Conservation (phyloP, 352 stramenopile species). For the Phytopythium mirpurense region DNA sequence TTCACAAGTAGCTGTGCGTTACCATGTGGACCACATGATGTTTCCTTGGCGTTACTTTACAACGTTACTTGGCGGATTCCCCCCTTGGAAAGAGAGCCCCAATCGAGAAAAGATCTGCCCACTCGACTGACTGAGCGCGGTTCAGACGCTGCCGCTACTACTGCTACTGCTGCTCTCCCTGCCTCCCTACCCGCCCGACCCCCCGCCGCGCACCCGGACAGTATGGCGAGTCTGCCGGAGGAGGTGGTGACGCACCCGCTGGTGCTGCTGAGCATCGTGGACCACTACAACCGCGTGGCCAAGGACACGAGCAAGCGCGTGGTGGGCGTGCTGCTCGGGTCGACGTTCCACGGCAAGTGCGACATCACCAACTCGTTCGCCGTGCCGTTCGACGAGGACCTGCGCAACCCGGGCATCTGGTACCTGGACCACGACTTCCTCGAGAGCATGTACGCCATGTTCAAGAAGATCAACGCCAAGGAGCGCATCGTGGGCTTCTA, state of each 20-base stretch:
- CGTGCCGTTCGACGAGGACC: slow-evolving; percentile 99
- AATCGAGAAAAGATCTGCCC: too few relatives aligned
- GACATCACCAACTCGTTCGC: slow-evolving; percentile 93
- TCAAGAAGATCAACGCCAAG: slow-evolving; percentile 95
- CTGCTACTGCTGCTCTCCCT: too few relatives aligned
- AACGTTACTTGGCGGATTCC: too few relatives aligned
- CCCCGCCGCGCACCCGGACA: background rate
- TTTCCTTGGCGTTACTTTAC: too few relatives aligned
- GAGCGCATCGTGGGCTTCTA: slow-evolving; percentile 99
- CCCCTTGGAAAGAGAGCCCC: too few relatives aligned
- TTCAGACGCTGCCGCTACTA: too few relatives aligned
- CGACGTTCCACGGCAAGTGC: slow-evolving; percentile 91
- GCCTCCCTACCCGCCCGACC: too few relatives aligned
- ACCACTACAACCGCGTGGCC: slow-evolving; percentile 99
- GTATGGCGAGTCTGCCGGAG: slow-evolving; percentile 57
- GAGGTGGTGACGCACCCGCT: slow-evolving; percentile 97
- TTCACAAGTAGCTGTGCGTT: too few relatives aligned
- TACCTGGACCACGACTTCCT: slow-evolving; percentile 99
- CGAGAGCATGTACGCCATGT: slow-evolving; percentile 97
- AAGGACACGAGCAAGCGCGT: slow-evolving; percentile 98
- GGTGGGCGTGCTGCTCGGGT: slow-evolving; percentile 97
- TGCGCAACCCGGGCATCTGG: slow-evolving; percentile 96
- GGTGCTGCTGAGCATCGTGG: slow-evolving; percentile 97
- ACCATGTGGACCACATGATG: too few relatives aligned
- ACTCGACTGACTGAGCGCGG: too few relatives aligned